Base-by-base conservation (phyloP, 2,329 filamentous ascomycete genomes). In the Rhinocladiella mackenziei region DNA sequence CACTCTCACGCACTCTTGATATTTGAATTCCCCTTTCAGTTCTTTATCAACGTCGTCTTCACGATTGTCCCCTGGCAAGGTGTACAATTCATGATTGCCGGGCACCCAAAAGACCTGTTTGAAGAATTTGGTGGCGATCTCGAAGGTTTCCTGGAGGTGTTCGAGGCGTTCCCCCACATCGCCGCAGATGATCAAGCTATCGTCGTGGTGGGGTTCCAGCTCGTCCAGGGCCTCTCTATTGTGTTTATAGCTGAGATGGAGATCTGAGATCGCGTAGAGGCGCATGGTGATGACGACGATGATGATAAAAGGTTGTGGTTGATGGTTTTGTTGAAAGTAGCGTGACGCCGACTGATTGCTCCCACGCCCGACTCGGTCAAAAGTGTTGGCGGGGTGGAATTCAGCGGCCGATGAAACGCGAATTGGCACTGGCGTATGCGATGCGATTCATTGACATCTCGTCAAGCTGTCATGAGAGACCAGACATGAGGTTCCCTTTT, bases 1-100 rank as follows among this genome's bases (percentile, higher is more conserved):
- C 3, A 75, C 57, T n/a, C 66, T 65, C 8, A 79, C 65, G 57
- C 76, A 79, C 38, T 74, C 69, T 46, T 68, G 61, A 60, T 79
- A 80, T 57, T 78, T 79, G 35, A 60, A 64, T 56, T 74, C 71
- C 43, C 76, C 76, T 3, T 68, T 60, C 2, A 69, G 61, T 47
- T 64, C 58, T 31, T 50, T 37, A 37, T 53, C 46, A 14, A 50
- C 19, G 22, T 47, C 42, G n/a, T 54, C 53, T 15, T 52, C 47
- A 18, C 37, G 44, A 5, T 47, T 41, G 30, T 41, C 22, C 2
- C 48, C 45, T 17, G 67, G 65, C 40, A 77, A 57, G 1, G 72
- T 75, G 58, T 78, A 80, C 7, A 80, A 67, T 62, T 78, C 75
- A 53, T 79, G 75, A 56, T 78, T 78, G 4, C 76, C 76, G 0